These are phyloP conservation scores for Colletotrichum spinosum DNA, from an alignment of 2,329 filamentous ascomycete genomes.

Conservation along the genomic window DNA sequence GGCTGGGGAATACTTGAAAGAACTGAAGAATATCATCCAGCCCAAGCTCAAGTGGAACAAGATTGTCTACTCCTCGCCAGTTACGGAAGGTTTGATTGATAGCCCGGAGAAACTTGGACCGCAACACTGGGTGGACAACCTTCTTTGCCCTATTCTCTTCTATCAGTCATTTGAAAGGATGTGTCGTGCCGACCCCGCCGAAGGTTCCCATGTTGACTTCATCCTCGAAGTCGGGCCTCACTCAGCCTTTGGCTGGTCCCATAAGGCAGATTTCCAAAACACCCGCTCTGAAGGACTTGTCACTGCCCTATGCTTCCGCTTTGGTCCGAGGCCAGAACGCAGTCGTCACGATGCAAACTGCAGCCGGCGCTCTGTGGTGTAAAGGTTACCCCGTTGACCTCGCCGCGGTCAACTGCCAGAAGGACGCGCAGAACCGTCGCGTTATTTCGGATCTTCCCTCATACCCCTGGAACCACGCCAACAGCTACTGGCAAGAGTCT, in stretches of 20 bases:
- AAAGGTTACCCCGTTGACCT: slow-evolving; percentile 15
- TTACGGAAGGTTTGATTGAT: slow-evolving; percentile 41
- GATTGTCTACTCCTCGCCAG: slow-evolving; percentile 39
- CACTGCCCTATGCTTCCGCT: slow-evolving; percentile 7
- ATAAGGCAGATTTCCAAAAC: slow-evolving; percentile 61
- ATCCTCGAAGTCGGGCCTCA: slow-evolving; percentile 63
- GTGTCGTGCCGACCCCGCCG: neutral
- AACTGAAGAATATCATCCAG: slow-evolving; percentile 7
- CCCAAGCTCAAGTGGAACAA: slow-evolving; percentile 41
- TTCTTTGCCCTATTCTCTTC: slow-evolving; percentile 15
- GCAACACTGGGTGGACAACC: slow-evolving; percentile 28
- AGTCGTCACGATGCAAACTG: slow-evolving; percentile 6
- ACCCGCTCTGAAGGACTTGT: neutral
- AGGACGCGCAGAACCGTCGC: neutral
- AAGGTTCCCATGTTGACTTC: slow-evolving; percentile 43
- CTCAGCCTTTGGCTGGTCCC: slow-evolving; percentile 59
- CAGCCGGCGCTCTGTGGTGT: slow-evolving; percentile 12
- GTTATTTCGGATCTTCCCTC: slow-evolving; percentile 37
- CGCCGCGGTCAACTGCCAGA: slow-evolving; percentile 35
- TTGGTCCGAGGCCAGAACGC: slow-evolving; percentile 15
- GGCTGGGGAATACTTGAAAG: slow-evolving; percentile 41
- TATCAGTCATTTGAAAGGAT: slow-evolving; percentile 21
- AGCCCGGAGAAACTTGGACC: slow-evolving; percentile 12
- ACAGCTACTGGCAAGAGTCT: slow-evolving; percentile 32
- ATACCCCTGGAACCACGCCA: slow-evolving; percentile 38